Evolutionary conservation across 164 flowering plant species (phyloP).

Genomic region (Echeveria elegans): DNA sequence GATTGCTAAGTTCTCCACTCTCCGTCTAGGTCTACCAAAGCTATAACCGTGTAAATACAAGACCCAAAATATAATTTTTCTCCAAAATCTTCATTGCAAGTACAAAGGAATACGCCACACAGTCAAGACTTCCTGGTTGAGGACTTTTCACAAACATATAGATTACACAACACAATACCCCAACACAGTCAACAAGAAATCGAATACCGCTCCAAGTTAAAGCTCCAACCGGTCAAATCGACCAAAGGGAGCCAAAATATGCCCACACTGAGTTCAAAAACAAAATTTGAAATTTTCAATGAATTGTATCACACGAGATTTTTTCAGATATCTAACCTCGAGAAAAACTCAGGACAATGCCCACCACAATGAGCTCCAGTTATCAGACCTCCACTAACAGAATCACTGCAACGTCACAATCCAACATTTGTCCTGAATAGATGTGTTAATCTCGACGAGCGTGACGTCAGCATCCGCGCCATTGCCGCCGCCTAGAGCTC

Average conservation of each 20-base stretch:
- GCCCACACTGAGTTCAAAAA: no score
- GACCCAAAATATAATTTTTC: no score
- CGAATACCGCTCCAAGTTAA: no score
- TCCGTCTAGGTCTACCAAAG: no score
- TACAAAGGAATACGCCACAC: neutral
- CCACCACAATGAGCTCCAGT: neutral
- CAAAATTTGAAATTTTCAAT: neutral
- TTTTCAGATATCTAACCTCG: neutral
- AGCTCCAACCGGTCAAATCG: neutral
- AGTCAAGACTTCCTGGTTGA: no score
- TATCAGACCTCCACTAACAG: neutral
- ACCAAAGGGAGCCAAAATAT: no score
- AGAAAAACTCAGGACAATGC: neutral
- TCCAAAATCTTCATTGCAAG: no score
- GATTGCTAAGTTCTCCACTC: no score
- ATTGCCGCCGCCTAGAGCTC: neutral
- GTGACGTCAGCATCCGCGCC: slow-evolving; percentile 7
- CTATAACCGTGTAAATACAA: no score
- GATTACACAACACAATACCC: neutral
- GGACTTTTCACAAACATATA: slow-evolving; percentile 21
- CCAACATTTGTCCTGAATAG: neutral
- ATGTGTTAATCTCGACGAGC: neutral
- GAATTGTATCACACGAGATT: neutral
- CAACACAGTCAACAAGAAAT: neutral
- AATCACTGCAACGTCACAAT: neutral